Evolutionary conservation across 805 yeast genomes (phyloP).

Genomic region (Scheffersomyces coipomensis): DNA sequence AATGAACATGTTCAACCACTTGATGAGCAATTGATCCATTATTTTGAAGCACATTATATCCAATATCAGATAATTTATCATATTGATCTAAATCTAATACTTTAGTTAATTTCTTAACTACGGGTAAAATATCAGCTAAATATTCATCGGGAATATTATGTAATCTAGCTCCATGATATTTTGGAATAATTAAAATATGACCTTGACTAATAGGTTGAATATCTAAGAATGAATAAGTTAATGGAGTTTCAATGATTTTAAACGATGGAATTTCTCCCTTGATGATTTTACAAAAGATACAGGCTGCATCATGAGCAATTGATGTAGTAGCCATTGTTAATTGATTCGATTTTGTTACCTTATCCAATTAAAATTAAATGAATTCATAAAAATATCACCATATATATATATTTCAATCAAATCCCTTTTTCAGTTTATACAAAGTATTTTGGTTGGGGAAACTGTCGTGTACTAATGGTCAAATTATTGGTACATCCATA

Average conservation of each 20-base stretch:
- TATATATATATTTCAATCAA: too few species aligned
- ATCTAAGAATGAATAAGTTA: conserved; percentile 81
- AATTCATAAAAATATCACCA: too few species aligned
- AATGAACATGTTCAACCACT: conserved; percentile 92
- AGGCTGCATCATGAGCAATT: conserved; percentile 46
- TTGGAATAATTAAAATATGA: conserved; percentile 88
- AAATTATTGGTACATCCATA: too few species aligned
- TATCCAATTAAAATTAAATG: not conserved
- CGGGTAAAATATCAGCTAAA: conserved; percentile 80
- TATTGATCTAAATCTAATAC: conserved; percentile 65
- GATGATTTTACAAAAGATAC: conserved; percentile 92
- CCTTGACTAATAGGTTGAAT: conserved; percentile 91
- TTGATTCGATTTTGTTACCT: not conserved
- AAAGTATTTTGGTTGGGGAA: too few species aligned
- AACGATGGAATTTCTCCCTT: conserved; percentile 95
- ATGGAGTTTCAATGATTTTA: conserved; percentile 84
- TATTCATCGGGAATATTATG: conserved; percentile 93
- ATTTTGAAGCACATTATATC: conserved; percentile 89
- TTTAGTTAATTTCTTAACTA: conserved; percentile 80
- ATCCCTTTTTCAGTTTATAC: too few species aligned
- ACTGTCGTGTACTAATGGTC: too few species aligned
- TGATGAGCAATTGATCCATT: conserved; percentile 96
- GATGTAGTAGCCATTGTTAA: conserved; percentile 21
- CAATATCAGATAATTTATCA: conserved; percentile 57
- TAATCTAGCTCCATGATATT: conserved; percentile 87